These are phyloP conservation scores for Malbranchea zuffiana DNA, from an alignment of 2,329 filamentous ascomycete genomes.

Conservation along the genomic window DNA sequence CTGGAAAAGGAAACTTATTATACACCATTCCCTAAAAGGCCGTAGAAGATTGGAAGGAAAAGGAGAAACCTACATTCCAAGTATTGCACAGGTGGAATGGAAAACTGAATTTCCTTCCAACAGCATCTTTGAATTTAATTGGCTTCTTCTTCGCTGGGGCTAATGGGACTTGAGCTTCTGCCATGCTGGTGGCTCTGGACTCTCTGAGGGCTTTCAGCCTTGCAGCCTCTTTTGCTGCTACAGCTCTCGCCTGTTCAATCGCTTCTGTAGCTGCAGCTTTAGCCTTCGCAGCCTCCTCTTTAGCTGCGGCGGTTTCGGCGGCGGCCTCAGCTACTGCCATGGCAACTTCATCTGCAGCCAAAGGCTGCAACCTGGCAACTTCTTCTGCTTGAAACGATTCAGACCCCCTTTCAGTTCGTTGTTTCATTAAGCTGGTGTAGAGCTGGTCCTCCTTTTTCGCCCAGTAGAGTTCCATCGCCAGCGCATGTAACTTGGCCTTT, in stretches of 20 bases:
- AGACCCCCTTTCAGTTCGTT: no score
- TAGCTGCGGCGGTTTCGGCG: constrained; percentile 31
- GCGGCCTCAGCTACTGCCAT: constrained; percentile 26
- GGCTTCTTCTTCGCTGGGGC: constrained; percentile 56
- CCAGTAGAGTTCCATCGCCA: no score
- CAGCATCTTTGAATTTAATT: constrained; percentile 83
- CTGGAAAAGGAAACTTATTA: constrained; percentile 35
- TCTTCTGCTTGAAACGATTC: constrained; percentile 39
- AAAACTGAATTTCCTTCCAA: constrained; percentile 89
- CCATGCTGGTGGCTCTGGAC: no score
- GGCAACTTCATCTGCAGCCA: constrained; percentile 37
- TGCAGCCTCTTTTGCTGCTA: constrained; percentile 22
- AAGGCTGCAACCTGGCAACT: constrained; percentile 34
- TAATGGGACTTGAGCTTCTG: no score
- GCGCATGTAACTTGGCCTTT: no score
- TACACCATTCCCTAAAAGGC: neutral
- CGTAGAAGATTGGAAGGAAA: constrained; percentile 17
- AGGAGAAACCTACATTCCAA: constrained; percentile 55
- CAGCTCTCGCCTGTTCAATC: constrained; percentile 24
- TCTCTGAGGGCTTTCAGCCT: constrained; percentile 26
- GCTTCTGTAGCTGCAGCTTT: constrained; percentile 27
- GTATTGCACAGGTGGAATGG: constrained; percentile 76
- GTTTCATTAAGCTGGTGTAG: no score
- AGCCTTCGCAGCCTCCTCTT: constrained; percentile 27
- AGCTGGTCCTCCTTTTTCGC: no score